Evolutionary conservation across 2,329 filamentous ascomycete genomes (phyloP).

Genomic region (Cephalotrichum gorgonifer): DNA sequence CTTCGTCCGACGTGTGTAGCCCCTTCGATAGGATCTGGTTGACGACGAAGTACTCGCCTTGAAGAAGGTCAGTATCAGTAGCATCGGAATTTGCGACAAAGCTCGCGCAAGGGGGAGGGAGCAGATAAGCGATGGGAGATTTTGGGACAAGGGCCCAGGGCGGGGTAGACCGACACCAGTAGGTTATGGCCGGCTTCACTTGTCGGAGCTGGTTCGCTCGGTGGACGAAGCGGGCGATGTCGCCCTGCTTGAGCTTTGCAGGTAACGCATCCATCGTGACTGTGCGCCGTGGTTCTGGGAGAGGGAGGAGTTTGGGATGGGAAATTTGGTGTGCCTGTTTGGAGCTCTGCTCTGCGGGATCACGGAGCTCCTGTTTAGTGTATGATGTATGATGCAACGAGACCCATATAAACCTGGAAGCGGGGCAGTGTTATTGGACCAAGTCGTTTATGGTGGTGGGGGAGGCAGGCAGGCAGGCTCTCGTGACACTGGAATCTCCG

Average conservation of each 20-base stretch:
- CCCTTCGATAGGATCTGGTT: conserved; percentile 79
- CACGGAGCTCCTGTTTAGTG: neutral
- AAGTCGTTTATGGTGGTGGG: no score
- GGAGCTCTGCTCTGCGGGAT: neutral
- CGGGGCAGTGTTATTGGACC: neutral
- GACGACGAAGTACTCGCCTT: conserved; percentile 84
- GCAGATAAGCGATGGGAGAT: no score
- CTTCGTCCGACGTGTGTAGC: conserved; percentile 68
- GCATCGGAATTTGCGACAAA: neutral
- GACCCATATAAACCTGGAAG: neutral
- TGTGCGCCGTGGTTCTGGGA: neutral
- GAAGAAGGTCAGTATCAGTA: neutral
- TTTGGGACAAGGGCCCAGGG: no score
- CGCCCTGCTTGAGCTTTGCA: conserved; percentile 63
- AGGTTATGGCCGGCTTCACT: conserved; percentile 79
- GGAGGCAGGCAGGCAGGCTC: no score
- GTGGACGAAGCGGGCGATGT: conserved; percentile 74
- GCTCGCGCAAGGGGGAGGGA: neutral
- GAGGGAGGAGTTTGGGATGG: neutral
- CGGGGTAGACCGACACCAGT: conserved; percentile 67
- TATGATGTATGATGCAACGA: neutral
- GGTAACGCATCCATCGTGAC: conserved; percentile 42
- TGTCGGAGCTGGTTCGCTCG: conserved; percentile 76
- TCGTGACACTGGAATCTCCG: no score
- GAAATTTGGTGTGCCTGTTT: neutral